Base-by-base conservation (phyloP, 1,284 basidiomycete genomes). In the Pseudozyma thailandica region DNA sequence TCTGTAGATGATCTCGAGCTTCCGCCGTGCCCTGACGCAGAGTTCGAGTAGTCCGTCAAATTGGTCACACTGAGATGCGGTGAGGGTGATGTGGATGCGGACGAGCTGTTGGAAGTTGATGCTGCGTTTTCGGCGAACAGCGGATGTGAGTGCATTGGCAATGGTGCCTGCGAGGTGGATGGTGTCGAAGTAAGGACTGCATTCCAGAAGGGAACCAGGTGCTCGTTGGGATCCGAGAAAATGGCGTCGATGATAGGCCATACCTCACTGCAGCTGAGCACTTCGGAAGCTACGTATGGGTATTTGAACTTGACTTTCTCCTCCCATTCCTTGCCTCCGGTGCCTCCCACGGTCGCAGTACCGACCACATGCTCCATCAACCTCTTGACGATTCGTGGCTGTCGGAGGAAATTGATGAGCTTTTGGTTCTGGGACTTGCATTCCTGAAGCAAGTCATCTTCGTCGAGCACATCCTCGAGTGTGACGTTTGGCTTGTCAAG, bases 211-310 rank as follows among this genome's bases (percentile, higher is more conserved):
- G 72, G 78, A 28, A 72, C 61, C 1, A 84, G 68, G 23, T 84
- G 83, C 70, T 90, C 88, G 21, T 89, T 86, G 44, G 87, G 86
- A 78, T 91, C 87, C 74, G 87, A 88, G 77, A 96, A 87, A 78
- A 94, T 91, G 3, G 92, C 92, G 82, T 95, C 92, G 47, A 93
- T 90, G 75, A 98, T 92, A 20, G 91, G 91, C 90, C 93, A 96
- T 83, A 96, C 90, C 78, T 97, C 94, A 84, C 91, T 92, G 46
- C 68, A 71, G 84, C 93, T 94, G 31, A 99, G 87, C 27, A 98
- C 93, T 84, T 99, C 96, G 16, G 94, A 94, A 16, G 93, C 91
- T 30, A 96, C 89, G 80, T 93, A 92, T 0, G 95, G 94, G 83
- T 94, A 98, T 77, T 82, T 82, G 71, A 82, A 82, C 20, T 75